Evolutionary conservation across 345 rosid genomes (phyloP).

Genomic region (Raphanus raphanistrum): DNA sequence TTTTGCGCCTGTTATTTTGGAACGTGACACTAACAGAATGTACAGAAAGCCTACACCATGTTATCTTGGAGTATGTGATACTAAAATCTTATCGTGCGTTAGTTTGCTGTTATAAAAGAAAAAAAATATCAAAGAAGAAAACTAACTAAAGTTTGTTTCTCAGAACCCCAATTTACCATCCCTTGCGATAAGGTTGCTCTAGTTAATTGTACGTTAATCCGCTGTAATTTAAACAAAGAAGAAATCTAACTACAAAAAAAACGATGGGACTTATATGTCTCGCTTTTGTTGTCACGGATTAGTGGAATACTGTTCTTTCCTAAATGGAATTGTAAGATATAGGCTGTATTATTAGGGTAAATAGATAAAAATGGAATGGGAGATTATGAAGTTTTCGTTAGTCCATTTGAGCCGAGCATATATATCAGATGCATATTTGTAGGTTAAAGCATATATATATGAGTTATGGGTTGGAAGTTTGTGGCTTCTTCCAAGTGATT

Average conservation of each 20-base stretch:
- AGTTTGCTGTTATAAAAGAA: not conserved
- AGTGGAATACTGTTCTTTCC: not conserved
- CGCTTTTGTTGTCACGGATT: not conserved
- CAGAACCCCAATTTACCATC: too few species aligned
- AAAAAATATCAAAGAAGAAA: not conserved
- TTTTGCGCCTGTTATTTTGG: not conserved
- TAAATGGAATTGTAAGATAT: not conserved
- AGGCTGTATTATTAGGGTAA: not conserved
- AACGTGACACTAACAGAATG: not conserved
- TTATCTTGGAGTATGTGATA: not conserved
- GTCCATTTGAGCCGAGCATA: not conserved
- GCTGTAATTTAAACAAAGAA: not conserved
- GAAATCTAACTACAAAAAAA: too few species aligned
- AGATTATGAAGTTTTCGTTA: not conserved
- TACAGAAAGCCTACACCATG: not conserved
- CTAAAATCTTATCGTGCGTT: not conserved
- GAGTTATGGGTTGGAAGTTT: not conserved
- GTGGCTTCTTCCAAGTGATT: not conserved
- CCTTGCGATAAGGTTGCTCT: too few species aligned
- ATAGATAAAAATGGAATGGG: not conserved
- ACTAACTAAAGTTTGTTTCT: not conserved
- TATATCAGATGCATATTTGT: not conserved
- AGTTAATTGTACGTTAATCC: not conserved
- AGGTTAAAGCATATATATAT: not conserved
- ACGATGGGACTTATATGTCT: not conserved